These are phyloP conservation scores for Musa troglodytarum DNA, from an alignment of 176 grass and related monocot species.

Conservation along the genomic window DNA sequence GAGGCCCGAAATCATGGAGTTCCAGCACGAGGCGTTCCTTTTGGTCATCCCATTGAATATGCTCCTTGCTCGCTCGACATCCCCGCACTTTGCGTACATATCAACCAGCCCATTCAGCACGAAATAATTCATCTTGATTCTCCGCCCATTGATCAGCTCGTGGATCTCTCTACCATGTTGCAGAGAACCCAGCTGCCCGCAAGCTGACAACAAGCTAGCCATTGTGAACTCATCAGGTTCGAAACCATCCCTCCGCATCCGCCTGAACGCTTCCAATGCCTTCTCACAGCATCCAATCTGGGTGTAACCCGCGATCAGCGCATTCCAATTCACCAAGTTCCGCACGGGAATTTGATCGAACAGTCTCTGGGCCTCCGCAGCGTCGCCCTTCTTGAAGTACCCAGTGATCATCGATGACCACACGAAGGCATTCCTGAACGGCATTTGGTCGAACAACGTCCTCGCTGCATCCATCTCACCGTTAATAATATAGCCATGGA, in stretches of 20 bases:
- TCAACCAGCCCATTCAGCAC: slow-evolving; percentile 62
- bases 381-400: slow-evolving; percentile 47
- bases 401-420: slow-evolving; percentile 64
- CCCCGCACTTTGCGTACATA: slow-evolving; percentile 67
- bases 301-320: slow-evolving; percentile 38
- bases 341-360: slow-evolving; percentile 36
- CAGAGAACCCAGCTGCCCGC: slow-evolving; percentile 44
- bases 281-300: slow-evolving; percentile 40
- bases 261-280: slow-evolving; percentile 33
- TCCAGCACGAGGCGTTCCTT: slow-evolving; percentile 51
- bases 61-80: slow-evolving; percentile 27
- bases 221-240: slow-evolving; percentile 57
- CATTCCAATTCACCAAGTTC: slow-evolving; percentile 63
- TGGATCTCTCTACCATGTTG: slow-evolving; percentile 38
- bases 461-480: slow-evolving; percentile 42
- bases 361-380: slow-evolving; percentile 17
- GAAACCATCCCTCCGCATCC: slow-evolving; percentile 29
- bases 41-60: slow-evolving; percentile 39
- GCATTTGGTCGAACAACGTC: slow-evolving; percentile 55
- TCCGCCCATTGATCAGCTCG: slow-evolving; percentile 30
- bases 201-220: slow-evolving; percentile 43
- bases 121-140: slow-evolving; percentile 50
- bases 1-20: slow-evolving; percentile 58
- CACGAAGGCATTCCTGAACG: slow-evolving; percentile 36
- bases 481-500: slow-evolving; percentile 32